A percentile compares a stretch with the other conserved stretches of the same genome.
These are phyloP conservation scores for Globisporangium cystogenes DNA, from an alignment of 352 stramenopile genomes.

Conservation along the genomic window DNA sequence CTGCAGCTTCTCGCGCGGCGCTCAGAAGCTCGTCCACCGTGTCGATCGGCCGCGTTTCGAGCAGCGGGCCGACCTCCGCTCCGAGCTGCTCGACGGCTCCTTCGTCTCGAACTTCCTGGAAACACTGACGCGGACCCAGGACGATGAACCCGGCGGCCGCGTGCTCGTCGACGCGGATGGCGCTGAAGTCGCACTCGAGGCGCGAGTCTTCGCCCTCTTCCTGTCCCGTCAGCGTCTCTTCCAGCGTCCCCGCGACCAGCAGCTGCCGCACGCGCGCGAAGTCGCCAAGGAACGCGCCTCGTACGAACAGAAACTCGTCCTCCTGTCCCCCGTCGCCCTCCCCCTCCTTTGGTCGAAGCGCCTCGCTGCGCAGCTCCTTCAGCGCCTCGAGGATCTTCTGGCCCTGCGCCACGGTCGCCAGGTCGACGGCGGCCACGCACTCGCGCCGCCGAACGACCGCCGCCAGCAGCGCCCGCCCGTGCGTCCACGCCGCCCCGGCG, in stretches of 20 bases:
- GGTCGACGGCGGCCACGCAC: conserved; percentile 15
- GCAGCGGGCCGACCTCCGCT: background rate
- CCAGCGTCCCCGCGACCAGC: conserved; percentile 12
- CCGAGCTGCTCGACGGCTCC: background rate
- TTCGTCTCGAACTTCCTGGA: conserved; percentile 8
- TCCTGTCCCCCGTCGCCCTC: too few relatives aligned
- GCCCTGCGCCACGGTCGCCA: conserved; percentile 21
- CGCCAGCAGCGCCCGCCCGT: conserved; percentile 4
- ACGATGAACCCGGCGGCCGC: conserved; percentile 25
- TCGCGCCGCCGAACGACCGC: background rate
- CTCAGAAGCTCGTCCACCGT: conserved; percentile 24
- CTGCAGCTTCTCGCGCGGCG: conserved; percentile 11
- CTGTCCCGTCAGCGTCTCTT: background rate
- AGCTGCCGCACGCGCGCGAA: conserved; percentile 11
- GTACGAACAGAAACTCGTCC: conserved; percentile 25
- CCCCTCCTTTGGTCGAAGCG: background rate
- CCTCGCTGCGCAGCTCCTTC: conserved; percentile 1
- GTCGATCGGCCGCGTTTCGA: conserved; percentile 26
- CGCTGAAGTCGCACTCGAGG: conserved; percentile 12
- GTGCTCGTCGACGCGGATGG: conserved; percentile 19
- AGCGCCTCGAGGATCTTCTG: conserved; percentile 18
- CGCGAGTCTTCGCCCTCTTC: background rate
- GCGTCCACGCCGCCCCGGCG: background rate
- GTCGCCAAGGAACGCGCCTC: conserved; percentile 15
- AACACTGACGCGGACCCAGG: conserved; percentile 16